phyloP scores from a whole-genome alignment of 192 early-diverging fungal species.

The Entomortierella beljakovae region DNA sequence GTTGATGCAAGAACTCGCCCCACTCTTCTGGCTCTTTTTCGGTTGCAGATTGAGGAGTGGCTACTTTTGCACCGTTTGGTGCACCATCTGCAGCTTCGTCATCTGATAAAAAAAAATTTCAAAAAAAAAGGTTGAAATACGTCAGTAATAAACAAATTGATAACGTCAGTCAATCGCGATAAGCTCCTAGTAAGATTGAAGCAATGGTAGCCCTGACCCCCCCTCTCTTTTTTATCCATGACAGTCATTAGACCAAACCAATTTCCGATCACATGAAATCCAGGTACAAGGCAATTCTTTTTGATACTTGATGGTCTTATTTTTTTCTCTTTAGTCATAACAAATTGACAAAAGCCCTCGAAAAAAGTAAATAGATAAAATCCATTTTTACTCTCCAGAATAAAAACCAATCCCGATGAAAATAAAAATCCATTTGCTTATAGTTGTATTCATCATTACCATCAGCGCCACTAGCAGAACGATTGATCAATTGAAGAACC shows the following conservation, averaged over 20 bases:
- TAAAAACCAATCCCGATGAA: too few species aligned
- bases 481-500: constrained; percentile 97
- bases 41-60: too few species aligned
- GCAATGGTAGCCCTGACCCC: background rate
- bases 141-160: background rate
- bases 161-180: background rate
- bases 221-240: background rate
- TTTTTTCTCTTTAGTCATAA: background rate
- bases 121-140: background rate
- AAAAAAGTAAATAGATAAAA: too few species aligned
- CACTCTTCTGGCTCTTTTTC: constrained; percentile 86
- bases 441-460: constrained; percentile 38
- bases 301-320: too few species aligned
- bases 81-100: constrained; percentile 12
- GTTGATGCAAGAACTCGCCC: constrained; percentile 99
- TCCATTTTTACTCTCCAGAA: background rate
- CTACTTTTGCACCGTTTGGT: constrained; percentile 38
- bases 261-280: background rate
- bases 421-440: too few species aligned
- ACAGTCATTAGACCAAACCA: background rate
- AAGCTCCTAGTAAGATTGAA: background rate
- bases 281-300: too few species aligned
- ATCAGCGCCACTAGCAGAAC: constrained; percentile 74
- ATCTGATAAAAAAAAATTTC: background rate
- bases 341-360: background rate